Conservation (phyloP, 2,329 filamentous ascomycete genomes). For the Xylariales sp. region DNA sequence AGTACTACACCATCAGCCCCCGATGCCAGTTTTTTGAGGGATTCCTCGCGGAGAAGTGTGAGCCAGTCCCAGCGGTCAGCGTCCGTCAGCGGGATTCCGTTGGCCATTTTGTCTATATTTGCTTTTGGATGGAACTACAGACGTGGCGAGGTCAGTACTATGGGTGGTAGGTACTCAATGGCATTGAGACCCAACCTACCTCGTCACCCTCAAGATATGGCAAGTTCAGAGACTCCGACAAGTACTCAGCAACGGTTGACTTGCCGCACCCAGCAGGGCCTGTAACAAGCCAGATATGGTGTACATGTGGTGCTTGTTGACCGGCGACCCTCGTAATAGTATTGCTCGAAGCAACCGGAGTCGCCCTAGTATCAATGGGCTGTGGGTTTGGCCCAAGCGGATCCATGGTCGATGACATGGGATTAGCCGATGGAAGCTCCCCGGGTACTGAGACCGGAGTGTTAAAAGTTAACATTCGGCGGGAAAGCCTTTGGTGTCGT, state of each 20-base stretch:
- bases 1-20: constrained; percentile 84
- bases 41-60: constrained; percentile 77
- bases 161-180: background rate
- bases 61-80: constrained; percentile 99
- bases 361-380: constrained; percentile 48
- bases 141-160: constrained; percentile 11
- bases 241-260: constrained; percentile 76
- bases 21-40: constrained; percentile 64
- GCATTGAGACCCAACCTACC: constrained; percentile 59
- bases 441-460: constrained; percentile 59
- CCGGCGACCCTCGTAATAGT: constrained; percentile 45
- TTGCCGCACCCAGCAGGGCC: constrained; percentile 85
- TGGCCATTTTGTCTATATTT: constrained; percentile 92
- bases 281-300: constrained; percentile 84
- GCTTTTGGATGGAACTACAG: constrained; percentile 76
- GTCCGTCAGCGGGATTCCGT: constrained; percentile 86
- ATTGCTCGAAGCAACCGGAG: constrained; percentile 48
- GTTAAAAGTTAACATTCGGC: constrained; percentile 64
- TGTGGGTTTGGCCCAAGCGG: constrained; percentile 47
- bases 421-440: constrained; percentile 49
- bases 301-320: constrained; percentile 53
- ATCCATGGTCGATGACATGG: constrained; percentile 47
- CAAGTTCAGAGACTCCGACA: constrained; percentile 71
- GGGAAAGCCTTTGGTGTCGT: background rate
- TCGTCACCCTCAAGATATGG: constrained; percentile 84